Percentiles rank a stretch among this genome's conserved stretches.
phyloP scores from a whole-genome alignment of 1,284 basidiomycete genomes.

The Phlebopus sp. region DNA sequence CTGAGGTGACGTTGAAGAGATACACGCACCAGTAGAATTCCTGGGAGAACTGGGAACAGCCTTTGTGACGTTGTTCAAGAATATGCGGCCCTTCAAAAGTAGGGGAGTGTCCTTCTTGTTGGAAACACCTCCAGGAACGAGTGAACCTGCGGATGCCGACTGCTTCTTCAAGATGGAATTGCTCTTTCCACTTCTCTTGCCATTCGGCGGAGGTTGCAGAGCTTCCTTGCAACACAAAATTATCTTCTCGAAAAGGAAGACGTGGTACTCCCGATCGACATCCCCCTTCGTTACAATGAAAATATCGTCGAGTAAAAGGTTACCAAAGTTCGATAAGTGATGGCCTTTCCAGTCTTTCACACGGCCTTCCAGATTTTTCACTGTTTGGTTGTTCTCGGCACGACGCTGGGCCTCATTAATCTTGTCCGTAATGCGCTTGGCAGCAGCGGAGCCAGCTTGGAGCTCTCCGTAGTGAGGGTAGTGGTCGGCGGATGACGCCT shows the following conservation, averaged over 20 bases:
- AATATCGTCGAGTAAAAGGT: slow-evolving; percentile 89
- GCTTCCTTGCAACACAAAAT: slow-evolving; percentile 97
- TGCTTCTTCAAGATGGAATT: slow-evolving; percentile 80
- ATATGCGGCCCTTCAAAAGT: slow-evolving; percentile 95
- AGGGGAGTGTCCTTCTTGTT: slow-evolving; percentile 76
- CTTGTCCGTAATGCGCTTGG: slow-evolving; percentile 91
- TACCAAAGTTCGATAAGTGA: slow-evolving; percentile 90
- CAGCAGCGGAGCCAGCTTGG: slow-evolving; percentile 78
- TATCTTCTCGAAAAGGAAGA: slow-evolving; percentile 99
- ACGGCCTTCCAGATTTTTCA: slow-evolving; percentile 83
- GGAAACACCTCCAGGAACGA: slow-evolving; percentile 47
- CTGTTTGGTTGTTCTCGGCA: slow-evolving; percentile 84
- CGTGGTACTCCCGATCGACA: slow-evolving; percentile 96
- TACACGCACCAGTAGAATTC: slow-evolving; percentile 56
- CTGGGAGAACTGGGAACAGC: slow-evolving; percentile 57
- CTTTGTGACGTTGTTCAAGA: slow-evolving; percentile 93
- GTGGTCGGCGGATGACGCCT: slow-evolving; percentile 61
- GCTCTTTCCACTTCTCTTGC: slow-evolving; percentile 65
- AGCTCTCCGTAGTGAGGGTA: slow-evolving; percentile 84
- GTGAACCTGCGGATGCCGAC: slow-evolving; percentile 37
- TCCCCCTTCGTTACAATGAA: slow-evolving; percentile 97
- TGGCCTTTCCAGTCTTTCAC: slow-evolving; percentile 99
- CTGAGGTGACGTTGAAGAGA: slow-evolving; percentile 1
- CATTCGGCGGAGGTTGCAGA: slow-evolving; percentile 46
- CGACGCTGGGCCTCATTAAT: slow-evolving; percentile 94